Percentiles rank a stretch among this genome's conserved stretches.
Evolutionary conservation across 192 early-diverging fungal species (phyloP).

Genomic region (Linnemannia zychae): DNA sequence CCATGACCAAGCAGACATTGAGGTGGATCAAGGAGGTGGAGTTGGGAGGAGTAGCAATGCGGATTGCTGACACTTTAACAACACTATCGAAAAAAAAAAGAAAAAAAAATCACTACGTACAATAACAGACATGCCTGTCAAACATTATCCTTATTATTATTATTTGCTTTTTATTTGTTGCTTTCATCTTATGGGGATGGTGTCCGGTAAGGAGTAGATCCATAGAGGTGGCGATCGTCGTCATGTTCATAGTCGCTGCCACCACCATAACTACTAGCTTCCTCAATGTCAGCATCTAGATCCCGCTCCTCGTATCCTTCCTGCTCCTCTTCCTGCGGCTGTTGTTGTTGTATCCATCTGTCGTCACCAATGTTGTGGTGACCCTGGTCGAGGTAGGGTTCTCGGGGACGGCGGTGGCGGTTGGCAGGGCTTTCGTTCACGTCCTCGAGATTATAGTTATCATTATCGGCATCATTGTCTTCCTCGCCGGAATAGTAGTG

Average conservation of each 20-base stretch:
- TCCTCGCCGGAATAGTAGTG: neutral
- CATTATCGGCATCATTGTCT: neutral
- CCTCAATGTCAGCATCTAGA: slow-evolving; percentile 34
- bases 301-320: slow-evolving; percentile 20
- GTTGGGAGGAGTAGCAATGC: neutral
- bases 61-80: neutral
- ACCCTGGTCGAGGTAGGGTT: neutral
- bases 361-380: neutral
- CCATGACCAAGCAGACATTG: neutral
- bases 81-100: neutral
- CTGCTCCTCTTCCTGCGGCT: slow-evolving; percentile 1
- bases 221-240: neutral
- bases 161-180: neutral
- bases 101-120: neutral
- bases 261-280: slow-evolving; percentile 8
- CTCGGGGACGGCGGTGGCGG: neutral
- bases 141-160: neutral
- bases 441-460: too few species aligned
- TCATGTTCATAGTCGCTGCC: slow-evolving; percentile 10
- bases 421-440: neutral
- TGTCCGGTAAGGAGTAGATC: neutral
- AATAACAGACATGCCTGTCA: neutral
- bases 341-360: neutral
- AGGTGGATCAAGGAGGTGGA: too few species aligned
- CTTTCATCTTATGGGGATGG: neutral